Evolutionary conservation across 2,329 filamentous ascomycete genomes (phyloP), one percentile per base, ranked within the genome.

Genomic region (Sarocladiaceae sp.): DNA sequence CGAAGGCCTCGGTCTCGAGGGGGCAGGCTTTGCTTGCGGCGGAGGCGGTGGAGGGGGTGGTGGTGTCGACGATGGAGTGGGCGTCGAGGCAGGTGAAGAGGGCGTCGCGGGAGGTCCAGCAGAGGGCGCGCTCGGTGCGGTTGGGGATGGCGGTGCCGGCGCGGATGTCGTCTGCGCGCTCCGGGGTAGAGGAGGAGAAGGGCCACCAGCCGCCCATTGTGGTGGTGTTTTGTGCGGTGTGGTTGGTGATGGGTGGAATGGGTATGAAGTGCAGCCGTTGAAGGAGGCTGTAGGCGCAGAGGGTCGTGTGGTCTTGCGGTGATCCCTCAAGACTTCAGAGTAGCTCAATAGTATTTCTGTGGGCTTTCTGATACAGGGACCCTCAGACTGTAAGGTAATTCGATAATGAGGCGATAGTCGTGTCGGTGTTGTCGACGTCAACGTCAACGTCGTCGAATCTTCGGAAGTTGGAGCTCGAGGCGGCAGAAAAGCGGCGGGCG

Each of bases 41-140:
- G 6, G 56, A 59, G n/a, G 59, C 56, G 49, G 58, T 56, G 16
- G 61, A 58, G n/a, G 42, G 50, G 31, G 27, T 68, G 51, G 63
- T 54, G 15, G 72, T 65, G 65, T 98, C 90, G 51, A 95, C 63
- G 53, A 98, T 91, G 58, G 75, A 69, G 70, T 89, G 75, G 52
- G 76, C 76, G 66, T 97, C 89, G 35, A 98, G 76, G 59, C 93
- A 98, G 52, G 72, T 69, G 65, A 95, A 97, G 74, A 93, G 97
- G 50, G 68, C 67, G 68, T 98, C 93, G 53, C 93, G 82, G 37
- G 85, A 82, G 57, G 88, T 85, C 85, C 91, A 98, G 78, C 93
- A 98, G 58, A 78, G 73, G 56, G 81, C 74, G 58, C 93, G 83
- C 63, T 90, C 86, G 51, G 76, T 79, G 51, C 91, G 83, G 59